Evolutionary conservation across 2,329 filamentous ascomycete species (phyloP), one percentile per base, ranked within the genome.

Genomic region (Pestalotiopsis sp.): DNA sequence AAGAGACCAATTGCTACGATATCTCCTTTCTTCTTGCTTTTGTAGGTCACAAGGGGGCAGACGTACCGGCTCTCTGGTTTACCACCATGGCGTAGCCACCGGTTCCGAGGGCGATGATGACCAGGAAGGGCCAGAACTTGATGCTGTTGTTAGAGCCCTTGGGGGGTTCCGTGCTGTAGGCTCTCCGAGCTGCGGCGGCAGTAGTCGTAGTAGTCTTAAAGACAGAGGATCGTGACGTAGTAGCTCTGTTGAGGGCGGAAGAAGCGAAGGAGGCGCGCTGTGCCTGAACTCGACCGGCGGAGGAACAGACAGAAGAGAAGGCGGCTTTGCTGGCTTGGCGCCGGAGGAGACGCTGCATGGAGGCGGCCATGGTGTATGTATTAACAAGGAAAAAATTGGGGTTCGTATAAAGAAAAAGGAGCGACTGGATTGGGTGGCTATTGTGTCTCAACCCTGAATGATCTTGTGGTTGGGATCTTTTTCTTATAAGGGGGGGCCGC

Each of bases 111-210:
- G 77, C 82, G 70, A 87, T 82, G 71, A 88, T 78, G 64, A 79
- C 76, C 59, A 85, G n/a, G 70, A 88, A 88, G 2, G 86, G 86
- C 85, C 85, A 88, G 76, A 88, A 88, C 77, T 87, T 88, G 80
- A 88, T 78, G 57, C 75, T 73, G 58, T 78, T 76, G 67, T 75
- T 76, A 11, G 74, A 68, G 20, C 75, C 76, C 67, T 69, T 71
- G 44, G 79, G 80, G 10, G 80, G 79, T 55, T 80, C 74, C 14
- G 81, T 80, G 65, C 82, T 84, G 71, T 84, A 89, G 78, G 73
- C 38, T 65, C 74, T 69, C 13, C 66, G 62, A 26, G 66, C 48
- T 17, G 65, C 69, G 30, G 64, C 57, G 24, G 66, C 59, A 26
- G 39, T 35, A 2, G 60, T 26, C 24, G 44, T 39, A 13, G 58